Base-by-base conservation (phyloP, 2,329 filamentous ascomycete species). In the Aspergillus glaucus region DNA sequence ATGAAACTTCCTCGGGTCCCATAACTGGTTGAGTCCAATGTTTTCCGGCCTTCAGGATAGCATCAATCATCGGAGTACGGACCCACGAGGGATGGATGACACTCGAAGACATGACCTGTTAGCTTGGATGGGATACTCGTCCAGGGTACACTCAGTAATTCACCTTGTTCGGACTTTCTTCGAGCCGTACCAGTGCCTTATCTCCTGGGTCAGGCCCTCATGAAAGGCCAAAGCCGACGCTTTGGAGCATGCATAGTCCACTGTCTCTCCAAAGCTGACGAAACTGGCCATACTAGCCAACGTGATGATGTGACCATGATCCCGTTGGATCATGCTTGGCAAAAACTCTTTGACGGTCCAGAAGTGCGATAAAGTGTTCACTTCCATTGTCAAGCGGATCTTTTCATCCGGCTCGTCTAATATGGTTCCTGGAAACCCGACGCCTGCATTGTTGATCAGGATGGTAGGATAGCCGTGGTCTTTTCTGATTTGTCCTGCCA, bases 261-360 rank as follows among this genome's bases (percentile, higher is more conserved):
- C 71, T 50, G 79, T 71, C n/a, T 72, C 68, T 3, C 64, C 67
- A 2, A 71, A 50, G 2, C 64, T 59, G 4, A 75, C 45, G 57
- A 74, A 78, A 14, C 71, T 73, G 4, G 75, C 76, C 45, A 73
- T 60, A 50, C 73, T 77, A 1, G 78, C 76, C 7, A 81, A 66
- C 0, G 76, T 77, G n/a, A 81, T 67, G 22, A 80, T 64, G 49
- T 80, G 78, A 5, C 78, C 79, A 50, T 74, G 73, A 51, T 75
- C 69, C 37, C 58, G 57, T 43, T 54, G 54, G n/a, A 76, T 57
- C 73, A 78, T 77, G 22, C 59, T 54, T 3, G 75, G 75, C 4
- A 78, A 55, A 57, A 78, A 77, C 48, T 75, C 72, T 39, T 72
- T 67, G 6, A 73, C 63, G 21, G 69, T 68, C 51, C 67, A 68